These are phyloP conservation scores for Podaxis sp. DNA, from an alignment of 768 basidiomycete genomes.

Conservation along the genomic window DNA sequence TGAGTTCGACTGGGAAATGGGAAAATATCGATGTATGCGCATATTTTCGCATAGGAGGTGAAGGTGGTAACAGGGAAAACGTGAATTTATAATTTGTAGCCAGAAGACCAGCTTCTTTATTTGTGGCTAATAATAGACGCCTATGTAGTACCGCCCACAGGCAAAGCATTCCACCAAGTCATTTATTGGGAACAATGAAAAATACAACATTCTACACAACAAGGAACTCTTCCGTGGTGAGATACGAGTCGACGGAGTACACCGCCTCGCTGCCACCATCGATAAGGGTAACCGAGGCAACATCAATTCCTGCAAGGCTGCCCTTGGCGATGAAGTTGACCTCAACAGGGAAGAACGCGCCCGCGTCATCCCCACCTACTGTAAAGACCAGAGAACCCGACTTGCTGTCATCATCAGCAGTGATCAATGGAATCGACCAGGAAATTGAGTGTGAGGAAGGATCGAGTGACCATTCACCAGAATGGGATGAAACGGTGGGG, in stretches of 20 bases:
- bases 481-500: constrained; percentile 76
- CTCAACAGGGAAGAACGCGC: constrained; percentile 89
- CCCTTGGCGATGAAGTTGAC: constrained; percentile 81
- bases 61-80: not conserved
- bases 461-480: constrained; percentile 83
- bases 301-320: constrained; percentile 74
- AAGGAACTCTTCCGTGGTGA: constrained; percentile 55
- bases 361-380: constrained; percentile 79
- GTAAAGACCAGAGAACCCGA: constrained; percentile 92
- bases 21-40: constrained; percentile 1
- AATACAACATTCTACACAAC: constrained; percentile 41
- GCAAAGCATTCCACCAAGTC: not conserved
- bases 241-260: constrained; percentile 57
- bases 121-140: not conserved
- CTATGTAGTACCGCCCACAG: not conserved
- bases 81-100: not conserved
- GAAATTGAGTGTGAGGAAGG: constrained; percentile 77
- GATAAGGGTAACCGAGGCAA: constrained; percentile 57
- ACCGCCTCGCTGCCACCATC: constrained; percentile 38
- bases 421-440: constrained; percentile 79
- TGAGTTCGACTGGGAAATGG: constrained; percentile 18
- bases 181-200: not conserved
- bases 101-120: not conserved
- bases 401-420: constrained; percentile 53
- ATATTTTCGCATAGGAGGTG: not conserved